Base-by-base conservation (phyloP, 495 filamentous ascomycete genomes). In the Aspergillus heteromorphus region DNA sequence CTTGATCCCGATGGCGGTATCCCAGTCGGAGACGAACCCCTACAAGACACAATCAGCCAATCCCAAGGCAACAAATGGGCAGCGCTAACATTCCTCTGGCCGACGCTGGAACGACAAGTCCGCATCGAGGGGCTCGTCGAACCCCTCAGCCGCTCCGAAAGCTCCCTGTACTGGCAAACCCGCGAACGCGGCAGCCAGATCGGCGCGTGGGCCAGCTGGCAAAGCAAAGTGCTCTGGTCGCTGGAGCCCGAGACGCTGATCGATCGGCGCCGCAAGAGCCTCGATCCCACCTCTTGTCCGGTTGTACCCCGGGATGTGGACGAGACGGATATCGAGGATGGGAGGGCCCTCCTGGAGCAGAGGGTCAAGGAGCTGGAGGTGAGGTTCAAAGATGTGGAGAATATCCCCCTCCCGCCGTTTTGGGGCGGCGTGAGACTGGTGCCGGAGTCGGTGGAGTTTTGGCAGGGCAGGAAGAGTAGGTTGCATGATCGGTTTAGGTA, bases 401-500 rank as follows among this genome's bases (percentile, higher is more conserved):
- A 87, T 36, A 95, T 98, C 51, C 91, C 91, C 1, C 82, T 96
- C 45, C 93, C 93, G 23, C 85, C 86, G 18, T 97, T 95, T 70
- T 98, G 93, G 93, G 93, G 93, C 7, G 93, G 93, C 1, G 69
- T 93, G 68, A 83, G 92, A 60, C 77, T 98, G 50, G 78, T 91
- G 53, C 93, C 93, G 1, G 87, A 89, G 69, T 80, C 82, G 50
- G 79, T 97, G 36, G 92, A 96, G 77, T 97, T 97, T 70, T 96
- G 91, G 92, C 89, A 95, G 74, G 93, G 93, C 36, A 79, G 95
- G 51, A 78, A 85, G 53, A 95, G 85, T 75, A 80, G 93, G 31
- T 69, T 96, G 66, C 91, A 96, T 79, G 91, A 97, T 83, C 88
- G 93, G 20, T 97, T 97, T 69, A 74, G 84, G 55, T 98, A 97